phyloP scores from a whole-genome alignment of 768 basidiomycete species.

The Trametes cinnabarina region DNA sequence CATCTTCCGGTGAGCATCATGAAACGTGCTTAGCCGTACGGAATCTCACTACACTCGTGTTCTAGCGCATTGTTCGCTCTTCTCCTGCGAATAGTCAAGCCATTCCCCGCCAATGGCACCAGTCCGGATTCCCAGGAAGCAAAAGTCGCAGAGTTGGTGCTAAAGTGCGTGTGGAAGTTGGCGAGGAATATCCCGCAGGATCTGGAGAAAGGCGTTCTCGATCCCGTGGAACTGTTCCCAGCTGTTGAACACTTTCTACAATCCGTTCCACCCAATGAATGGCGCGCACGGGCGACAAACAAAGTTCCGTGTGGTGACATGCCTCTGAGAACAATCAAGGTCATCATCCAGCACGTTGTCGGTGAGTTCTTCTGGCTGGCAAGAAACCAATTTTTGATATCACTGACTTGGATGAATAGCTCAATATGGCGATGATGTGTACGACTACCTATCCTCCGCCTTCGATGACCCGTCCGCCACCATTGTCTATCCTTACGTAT shows the following conservation, averaged over 20 bases:
- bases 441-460: conserved; percentile 83
- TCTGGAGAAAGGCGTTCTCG: conserved; percentile 72
- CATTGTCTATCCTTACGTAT: conserved; percentile 94
- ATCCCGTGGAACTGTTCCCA: conserved; percentile 85
- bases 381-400: background rate
- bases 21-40: background rate
- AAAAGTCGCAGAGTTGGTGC: conserved; percentile 86
- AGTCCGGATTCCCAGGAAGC: conserved; percentile 75
- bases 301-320: conserved; percentile 95
- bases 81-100: conserved; percentile 78
- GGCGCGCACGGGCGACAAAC: conserved; percentile 88
- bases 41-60: background rate
- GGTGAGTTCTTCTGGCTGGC: conserved; percentile 56
- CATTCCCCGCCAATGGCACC: conserved; percentile 75
- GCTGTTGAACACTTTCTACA: conserved; percentile 94
- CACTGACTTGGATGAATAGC: conserved; percentile 40
- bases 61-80: conserved; percentile 74
- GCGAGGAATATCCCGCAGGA: conserved; percentile 93
- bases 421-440: conserved; percentile 84
- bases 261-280: conserved; percentile 92
- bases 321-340: conserved; percentile 97
- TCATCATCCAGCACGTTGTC: conserved; percentile 95
- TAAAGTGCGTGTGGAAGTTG: conserved; percentile 98
- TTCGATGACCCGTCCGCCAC: conserved; percentile 98
- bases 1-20: conserved; percentile 71